Base-by-base conservation (phyloP, 2,329 filamentous ascomycete genomes). In the Ramichloridium luteum region DNA sequence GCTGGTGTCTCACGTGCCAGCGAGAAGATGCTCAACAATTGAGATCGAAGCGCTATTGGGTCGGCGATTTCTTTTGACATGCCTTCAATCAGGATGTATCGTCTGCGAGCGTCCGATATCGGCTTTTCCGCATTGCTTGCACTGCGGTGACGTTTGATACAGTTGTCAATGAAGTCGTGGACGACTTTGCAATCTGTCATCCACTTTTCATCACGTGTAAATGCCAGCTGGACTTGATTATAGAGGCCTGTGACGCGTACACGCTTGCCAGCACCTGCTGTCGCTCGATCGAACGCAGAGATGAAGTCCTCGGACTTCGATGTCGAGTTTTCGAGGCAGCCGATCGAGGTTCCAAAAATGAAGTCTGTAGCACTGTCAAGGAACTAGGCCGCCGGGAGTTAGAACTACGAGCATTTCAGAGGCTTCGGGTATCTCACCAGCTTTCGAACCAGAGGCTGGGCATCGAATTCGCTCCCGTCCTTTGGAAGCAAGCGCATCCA, bases 311-410 rank as follows among this genome's bases (percentile, higher is more conserved):
- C 14, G 16, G 22, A 28, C 14, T 22, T 27, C 4, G n/a, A 5
- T 4, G 14, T 28, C 9, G 23, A 13, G 16, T 28, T 26, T 28
- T 18, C 14, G 15, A 28, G 15, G 13, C 13, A 27, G 25, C 28
- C 13, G 4, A 33, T 27, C 11, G 23, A 28, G 4, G 17, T 10
- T 12, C 31, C 31, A 16, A 33, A 28, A 9, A 27, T 27, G 16
- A 33, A 33, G 14, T 33, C 31, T 20, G 31, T 33, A 10, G 31
- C 15, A 12, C 23, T 33, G 16, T 33, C 31, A 11, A 33, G 20
- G 22, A 32, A 32, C 30, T 32, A 4, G 15, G 5, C 13, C 5
- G 8, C 4, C n/a, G n/a, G 15, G 13, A 22, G 6, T 18, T 12
- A 30, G 15, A 16, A 8, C 15, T 5, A 30, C n/a, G n/a, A n/a